phyloP scores from a whole-genome alignment of 805 yeast genomes.

The Schwanniomyces occidentalis region DNA sequence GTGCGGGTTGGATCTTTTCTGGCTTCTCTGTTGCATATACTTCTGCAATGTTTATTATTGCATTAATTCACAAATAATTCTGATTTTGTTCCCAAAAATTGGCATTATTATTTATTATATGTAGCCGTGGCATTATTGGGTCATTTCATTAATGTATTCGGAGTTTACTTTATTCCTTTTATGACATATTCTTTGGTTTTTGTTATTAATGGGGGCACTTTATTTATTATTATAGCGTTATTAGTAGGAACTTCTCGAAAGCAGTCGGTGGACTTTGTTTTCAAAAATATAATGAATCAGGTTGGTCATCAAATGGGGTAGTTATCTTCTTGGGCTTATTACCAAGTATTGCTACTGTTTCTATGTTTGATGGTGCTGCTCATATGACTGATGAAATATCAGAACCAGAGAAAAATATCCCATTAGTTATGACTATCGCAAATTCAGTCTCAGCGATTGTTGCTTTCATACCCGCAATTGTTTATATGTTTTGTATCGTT shows the following conservation, averaged over 20 bases:
- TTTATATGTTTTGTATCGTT: slow-evolving; percentile 24
- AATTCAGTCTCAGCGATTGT: slow-evolving; percentile 24
- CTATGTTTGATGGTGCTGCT: slow-evolving; percentile 34
- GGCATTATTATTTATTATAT: slow-evolving; percentile 19
- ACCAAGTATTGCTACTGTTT: slow-evolving; percentile 26
- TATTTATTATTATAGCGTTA: slow-evolving; percentile 20
- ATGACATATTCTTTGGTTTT: slow-evolving; percentile 17
- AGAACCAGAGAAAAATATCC: slow-evolving; percentile 27
- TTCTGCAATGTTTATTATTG: slow-evolving; percentile 14
- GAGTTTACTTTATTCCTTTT: slow-evolving; percentile 14
- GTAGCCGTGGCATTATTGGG: slow-evolving; percentile 11
- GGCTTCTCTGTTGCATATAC: slow-evolving; percentile 17
- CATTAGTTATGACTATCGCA: slow-evolving; percentile 32
- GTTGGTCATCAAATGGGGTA: slow-evolving; percentile 26
- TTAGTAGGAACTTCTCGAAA: slow-evolving; percentile 19
- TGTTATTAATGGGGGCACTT: slow-evolving; percentile 22
- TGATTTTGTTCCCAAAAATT: slow-evolving; percentile 14
- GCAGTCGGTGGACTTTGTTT: slow-evolving; percentile 20
- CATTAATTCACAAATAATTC: slow-evolving; percentile 18
- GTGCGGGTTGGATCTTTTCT: slow-evolving; percentile 25
- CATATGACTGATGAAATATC: slow-evolving; percentile 36
- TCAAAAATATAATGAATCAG: slow-evolving; percentile 24
- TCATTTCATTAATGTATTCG: slow-evolving; percentile 12
- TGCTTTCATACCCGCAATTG: slow-evolving; percentile 32
- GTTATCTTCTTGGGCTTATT: slow-evolving; percentile 26